Percentiles rank a stretch among this genome's conserved stretches.
Conservation (phyloP, 2,329 filamentous ascomycete species). For the Monilinia vaccinii-corymbosi region DNA sequence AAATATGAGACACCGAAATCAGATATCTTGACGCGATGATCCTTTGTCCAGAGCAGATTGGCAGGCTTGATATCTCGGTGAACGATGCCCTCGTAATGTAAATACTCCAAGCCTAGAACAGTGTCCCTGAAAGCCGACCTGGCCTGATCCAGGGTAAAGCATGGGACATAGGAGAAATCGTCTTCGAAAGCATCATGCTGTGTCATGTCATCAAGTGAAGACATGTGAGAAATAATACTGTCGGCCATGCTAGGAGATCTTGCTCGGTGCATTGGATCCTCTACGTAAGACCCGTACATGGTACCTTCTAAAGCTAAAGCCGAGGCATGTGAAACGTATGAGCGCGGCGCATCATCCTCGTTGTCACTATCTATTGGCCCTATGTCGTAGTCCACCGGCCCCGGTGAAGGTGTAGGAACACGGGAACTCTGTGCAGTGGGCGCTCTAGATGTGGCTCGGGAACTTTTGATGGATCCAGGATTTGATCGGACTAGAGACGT, state of each 20-base stretch:
- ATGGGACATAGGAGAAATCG: conserved; percentile 87
- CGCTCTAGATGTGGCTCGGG: conserved; percentile 14
- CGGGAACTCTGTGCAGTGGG: conserved; percentile 27
- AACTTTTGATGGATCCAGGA: conserved; percentile 17
- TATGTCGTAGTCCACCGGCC: conserved; percentile 31
- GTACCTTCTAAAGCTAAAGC: conserved; percentile 60
- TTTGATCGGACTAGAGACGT: conserved; percentile 22
- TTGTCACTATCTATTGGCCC: conserved; percentile 36
- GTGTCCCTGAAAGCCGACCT: conserved; percentile 85
- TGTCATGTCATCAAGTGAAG: conserved; percentile 48
- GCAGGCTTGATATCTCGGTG: conserved; percentile 83
- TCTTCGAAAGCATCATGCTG: conserved; percentile 65
- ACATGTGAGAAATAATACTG: conserved; percentile 64
- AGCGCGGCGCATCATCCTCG: conserved; percentile 46
- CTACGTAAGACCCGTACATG: conserved; percentile 63
- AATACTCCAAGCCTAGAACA: conserved; percentile 83
- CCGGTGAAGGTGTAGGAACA: conserved; percentile 27
- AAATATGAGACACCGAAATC: conserved; percentile 99
- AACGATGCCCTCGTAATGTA: conserved; percentile 79
- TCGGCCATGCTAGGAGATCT: conserved; percentile 75
- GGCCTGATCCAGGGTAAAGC: conserved; percentile 78
- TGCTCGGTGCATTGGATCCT: conserved; percentile 49
- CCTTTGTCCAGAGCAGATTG: conserved; percentile 79
- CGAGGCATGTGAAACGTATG: conserved; percentile 37
- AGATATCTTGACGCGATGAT: conserved; percentile 89